Percentiles rank a stretch among this genome's conserved stretches.
These are phyloP conservation scores for Penstemon davidsonii DNA, from an alignment of 257 asterid species.

Conservation along the genomic window DNA sequence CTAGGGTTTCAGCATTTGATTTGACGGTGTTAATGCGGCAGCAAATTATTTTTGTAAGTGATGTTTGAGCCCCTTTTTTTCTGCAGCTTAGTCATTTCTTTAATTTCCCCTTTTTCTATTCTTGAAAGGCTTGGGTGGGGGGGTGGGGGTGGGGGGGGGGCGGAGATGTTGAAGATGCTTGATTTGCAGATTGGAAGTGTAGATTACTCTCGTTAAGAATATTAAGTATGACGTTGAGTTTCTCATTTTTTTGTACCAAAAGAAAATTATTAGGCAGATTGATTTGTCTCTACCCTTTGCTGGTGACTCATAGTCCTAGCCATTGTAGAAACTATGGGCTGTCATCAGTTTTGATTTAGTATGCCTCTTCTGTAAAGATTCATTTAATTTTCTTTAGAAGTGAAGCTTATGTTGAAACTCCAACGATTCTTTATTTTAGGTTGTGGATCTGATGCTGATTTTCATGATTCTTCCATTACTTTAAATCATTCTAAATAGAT, in stretches of 20 bases:
- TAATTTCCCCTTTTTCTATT: neutral
- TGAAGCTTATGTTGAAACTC: neutral
- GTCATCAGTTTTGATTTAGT: slow-evolving; percentile 10
- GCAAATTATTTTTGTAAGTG: slow-evolving; percentile 34
- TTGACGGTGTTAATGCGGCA: slow-evolving; percentile 11
- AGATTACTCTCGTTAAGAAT: slow-evolving; percentile 1
- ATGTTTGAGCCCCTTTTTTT: slow-evolving; percentile 7
- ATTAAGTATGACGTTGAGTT: neutral
- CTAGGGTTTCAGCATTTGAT: slow-evolving; percentile 28
- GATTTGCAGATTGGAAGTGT: slow-evolving; percentile 26
- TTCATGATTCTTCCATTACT: neutral
- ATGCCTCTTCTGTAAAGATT: slow-evolving; percentile 11
- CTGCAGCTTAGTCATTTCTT: neutral
- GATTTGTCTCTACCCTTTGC: slow-evolving; percentile 21
- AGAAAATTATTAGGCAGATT: neutral
- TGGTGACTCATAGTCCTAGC: slow-evolving; percentile 28
- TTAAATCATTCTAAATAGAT: slow-evolving; percentile 11
- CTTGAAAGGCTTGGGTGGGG: neutral
- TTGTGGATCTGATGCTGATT: slow-evolving; percentile 31
- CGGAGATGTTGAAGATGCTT: slow-evolving; percentile 22
- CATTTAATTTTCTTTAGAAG: neutral
- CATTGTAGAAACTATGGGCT: neutral
- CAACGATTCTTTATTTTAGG: neutral
- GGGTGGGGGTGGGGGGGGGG: neutral
- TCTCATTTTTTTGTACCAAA: neutral